Evolutionary conservation across 192 early-diverging fungal species (phyloP), one percentile per base, ranked within the genome.

Genomic region (Thoreauomyces humboldtii): DNA sequence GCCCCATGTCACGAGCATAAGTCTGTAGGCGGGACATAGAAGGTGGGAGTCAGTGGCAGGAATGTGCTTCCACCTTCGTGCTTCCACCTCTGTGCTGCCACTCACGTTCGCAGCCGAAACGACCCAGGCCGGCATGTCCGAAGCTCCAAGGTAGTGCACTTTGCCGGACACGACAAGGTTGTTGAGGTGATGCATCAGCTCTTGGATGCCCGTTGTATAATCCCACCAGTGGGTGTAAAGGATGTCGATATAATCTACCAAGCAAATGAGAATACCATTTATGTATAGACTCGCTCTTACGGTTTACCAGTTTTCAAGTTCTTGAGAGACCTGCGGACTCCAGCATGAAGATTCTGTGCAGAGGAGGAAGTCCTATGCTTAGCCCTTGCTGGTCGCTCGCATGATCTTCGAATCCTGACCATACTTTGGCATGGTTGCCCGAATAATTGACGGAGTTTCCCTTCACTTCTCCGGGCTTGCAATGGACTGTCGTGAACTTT

Each of bases 171-270:
- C 15, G 38, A 66, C 64, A 9, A 66, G 29, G 19, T 66, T 24
- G 64, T 66, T 55, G 25, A 66, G 42, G 41, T 52, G 58, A 11
- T 58, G 64, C 64, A 66, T 66, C 27, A 66, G 5, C 32, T 66
- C 64, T 6, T 9, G n/a, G 36, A 66, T 35, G 53, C 22, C 29
- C 27, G 42, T 58, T 6, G 54, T 38, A 34, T 56, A 66, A 29
- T 66, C 64, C 53, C 51, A 32, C 51, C 59, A 61, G 44, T 61
- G 59, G 25, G 47, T 44, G 45, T 61, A 61, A 2, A 52, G 50
- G 27, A 52, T 22, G 28, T 52, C 50, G 27, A 52, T 57, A 35
- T 66, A 66, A n/a, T 35, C 29, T n/a, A n/a, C n/a, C n/a, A n/a
- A n/a, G n/a, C n/a, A n/a, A n/a, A n/a, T n/a, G n/a, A n/a, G n/a